These are phyloP conservation scores for Oidiodendron maius DNA, from an alignment of 495 filamentous ascomycete species.

Conservation along the genomic window DNA sequence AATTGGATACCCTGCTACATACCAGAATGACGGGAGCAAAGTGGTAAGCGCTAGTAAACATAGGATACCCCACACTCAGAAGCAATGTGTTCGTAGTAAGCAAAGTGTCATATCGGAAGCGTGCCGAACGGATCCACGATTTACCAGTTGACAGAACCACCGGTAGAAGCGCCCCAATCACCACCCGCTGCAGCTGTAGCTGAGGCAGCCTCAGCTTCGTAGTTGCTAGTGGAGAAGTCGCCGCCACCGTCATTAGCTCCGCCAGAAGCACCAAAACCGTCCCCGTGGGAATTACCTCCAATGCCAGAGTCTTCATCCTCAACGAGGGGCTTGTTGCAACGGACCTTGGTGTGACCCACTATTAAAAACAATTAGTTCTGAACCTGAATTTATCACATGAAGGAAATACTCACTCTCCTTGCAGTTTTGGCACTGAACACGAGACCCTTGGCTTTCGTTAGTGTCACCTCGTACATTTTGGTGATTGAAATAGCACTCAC, in stretches of 20 bases:
- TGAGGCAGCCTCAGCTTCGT: too few species aligned
- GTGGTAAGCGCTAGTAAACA: too few species aligned
- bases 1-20: too few species aligned
- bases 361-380: neutral
- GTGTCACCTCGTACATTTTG: neutral
- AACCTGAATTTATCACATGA: neutral
- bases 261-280: neutral
- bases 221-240: too few species aligned
- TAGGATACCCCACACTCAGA: too few species aligned
- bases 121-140: too few species aligned
- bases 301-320: slow-evolving; percentile 2
- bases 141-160: too few species aligned
- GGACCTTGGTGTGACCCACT: slow-evolving; percentile 19
- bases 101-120: too few species aligned
- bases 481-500: slow-evolving; percentile 28
- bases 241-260: neutral
- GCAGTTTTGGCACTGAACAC: slow-evolving; percentile 21
- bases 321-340: slow-evolving; percentile 12
- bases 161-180: too few species aligned
- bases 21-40: too few species aligned
- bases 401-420: slow-evolving; percentile 13
- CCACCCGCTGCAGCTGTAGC: too few species aligned
- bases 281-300: slow-evolving; percentile 4
- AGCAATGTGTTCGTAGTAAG: too few species aligned
- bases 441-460: neutral